phyloP scores from a whole-genome alignment of 129 eudicot genomes.

The Heracleum sosnowskyi region DNA sequence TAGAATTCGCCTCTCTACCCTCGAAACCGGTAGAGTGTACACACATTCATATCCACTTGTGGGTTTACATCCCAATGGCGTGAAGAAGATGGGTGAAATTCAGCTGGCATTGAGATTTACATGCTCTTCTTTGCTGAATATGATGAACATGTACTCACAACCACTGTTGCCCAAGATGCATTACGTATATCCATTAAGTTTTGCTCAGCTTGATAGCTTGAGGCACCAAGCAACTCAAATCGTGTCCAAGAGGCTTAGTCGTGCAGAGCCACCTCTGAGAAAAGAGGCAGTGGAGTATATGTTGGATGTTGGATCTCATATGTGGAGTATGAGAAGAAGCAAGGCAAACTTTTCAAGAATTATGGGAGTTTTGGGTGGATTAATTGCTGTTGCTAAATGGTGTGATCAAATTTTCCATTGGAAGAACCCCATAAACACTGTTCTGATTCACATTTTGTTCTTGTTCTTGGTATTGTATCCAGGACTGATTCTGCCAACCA shows the following conservation, averaged over 20 bases:
- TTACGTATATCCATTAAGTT: conserved; percentile 71
- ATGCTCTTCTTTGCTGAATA: conserved; percentile 48
- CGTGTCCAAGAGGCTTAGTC: conserved; percentile 46
- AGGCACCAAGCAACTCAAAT: conserved; percentile 66
- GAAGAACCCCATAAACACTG: conserved; percentile 65
- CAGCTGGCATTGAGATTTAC: conserved; percentile 58
- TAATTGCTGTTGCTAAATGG: conserved; percentile 57
- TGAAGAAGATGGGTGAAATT: conserved; percentile 68
- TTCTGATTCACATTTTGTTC: conserved; percentile 53
- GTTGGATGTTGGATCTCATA: conserved; percentile 76
- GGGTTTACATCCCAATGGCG: conserved; percentile 53
- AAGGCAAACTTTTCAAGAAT: conserved; percentile 68
- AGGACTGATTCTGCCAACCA: conserved; percentile 55
- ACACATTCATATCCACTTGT: conserved; percentile 63
- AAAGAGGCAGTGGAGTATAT: conserved; percentile 76
- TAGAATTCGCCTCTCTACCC: conserved; percentile 55
- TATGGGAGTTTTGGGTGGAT: conserved; percentile 40
- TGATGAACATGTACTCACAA: conserved; percentile 64
- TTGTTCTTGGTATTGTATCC: conserved; percentile 53
- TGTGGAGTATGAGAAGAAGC: conserved; percentile 90
- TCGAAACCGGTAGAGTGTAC: conserved; percentile 56
- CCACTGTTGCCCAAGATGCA: conserved; percentile 81
- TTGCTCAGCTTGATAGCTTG: conserved; percentile 62
- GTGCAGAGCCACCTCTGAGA: conserved; percentile 70
- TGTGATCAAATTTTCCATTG: conserved; percentile 52